phyloP scores from a whole-genome alignment of 495 filamentous ascomycete genomes.

The Penicillium pulvis region DNA sequence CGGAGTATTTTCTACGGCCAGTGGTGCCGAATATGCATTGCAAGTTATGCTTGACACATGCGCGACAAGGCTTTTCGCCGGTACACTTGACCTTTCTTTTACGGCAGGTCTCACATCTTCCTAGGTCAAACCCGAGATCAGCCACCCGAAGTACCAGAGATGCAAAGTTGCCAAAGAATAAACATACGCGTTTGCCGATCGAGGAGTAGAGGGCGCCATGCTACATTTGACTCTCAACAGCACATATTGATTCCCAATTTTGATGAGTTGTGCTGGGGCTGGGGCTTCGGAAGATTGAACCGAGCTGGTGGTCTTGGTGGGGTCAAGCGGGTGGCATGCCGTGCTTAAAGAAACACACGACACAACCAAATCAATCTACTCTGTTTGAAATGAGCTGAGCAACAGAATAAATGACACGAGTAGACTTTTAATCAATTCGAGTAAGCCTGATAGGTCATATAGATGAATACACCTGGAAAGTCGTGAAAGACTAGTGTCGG shows the following conservation, averaged over 20 bases:
- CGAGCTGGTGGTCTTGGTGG: background rate
- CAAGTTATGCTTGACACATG: slow-evolving; percentile 26
- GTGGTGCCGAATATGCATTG: slow-evolving; percentile 20
- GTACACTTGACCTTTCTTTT: slow-evolving; percentile 27
- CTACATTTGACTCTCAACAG: background rate
- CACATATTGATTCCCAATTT: background rate
- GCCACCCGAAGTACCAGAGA: background rate
- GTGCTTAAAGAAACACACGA: too few relatives aligned
- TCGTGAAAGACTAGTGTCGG: too few relatives aligned
- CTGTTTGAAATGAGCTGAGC: too few relatives aligned
- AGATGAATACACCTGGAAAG: too few relatives aligned
- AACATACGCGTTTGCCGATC: slow-evolving; percentile 22
- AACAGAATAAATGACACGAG: too few relatives aligned
- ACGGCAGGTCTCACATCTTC: slow-evolving; percentile 28
- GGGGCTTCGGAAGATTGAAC: background rate
- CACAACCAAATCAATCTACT: too few relatives aligned
- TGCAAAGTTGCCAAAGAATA: background rate
- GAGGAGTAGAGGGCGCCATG: slow-evolving; percentile 12
- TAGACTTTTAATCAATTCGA: too few relatives aligned
- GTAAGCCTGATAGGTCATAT: too few relatives aligned
- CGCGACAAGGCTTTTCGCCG: slow-evolving; percentile 25
- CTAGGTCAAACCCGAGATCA: slow-evolving; percentile 4
- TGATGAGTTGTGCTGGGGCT: background rate
- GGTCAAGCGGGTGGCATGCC: too few relatives aligned
- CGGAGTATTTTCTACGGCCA: slow-evolving; percentile 21